Evolutionary conservation across 345 rosid species (phyloP).

Genomic region (Luvunga scandens): DNA sequence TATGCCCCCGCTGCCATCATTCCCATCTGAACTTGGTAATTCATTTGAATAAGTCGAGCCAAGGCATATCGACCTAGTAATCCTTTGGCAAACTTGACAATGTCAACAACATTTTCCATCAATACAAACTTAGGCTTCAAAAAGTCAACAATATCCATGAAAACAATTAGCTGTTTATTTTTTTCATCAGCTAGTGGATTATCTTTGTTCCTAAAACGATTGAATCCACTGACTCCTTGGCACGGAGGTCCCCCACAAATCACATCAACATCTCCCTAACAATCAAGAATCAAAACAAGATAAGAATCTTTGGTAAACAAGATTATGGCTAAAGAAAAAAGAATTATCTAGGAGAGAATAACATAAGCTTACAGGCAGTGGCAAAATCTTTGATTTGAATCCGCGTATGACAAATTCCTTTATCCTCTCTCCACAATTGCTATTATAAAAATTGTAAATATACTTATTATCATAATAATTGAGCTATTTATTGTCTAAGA

Average conservation of each 20-base stretch:
- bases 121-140: conserved; percentile 64
- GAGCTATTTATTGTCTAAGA: neutral
- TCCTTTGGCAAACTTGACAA: conserved; percentile 55
- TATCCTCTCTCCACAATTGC: conserved; percentile 42
- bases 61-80: conserved; percentile 66
- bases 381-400: conserved; percentile 42
- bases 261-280: conserved; percentile 66
- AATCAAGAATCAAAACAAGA: neutral
- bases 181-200: conserved; percentile 58
- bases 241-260: conserved; percentile 90
- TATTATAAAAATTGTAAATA: conserved; percentile 17
- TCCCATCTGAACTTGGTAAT: conserved; percentile 70
- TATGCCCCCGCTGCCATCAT: conserved; percentile 93
- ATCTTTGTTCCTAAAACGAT: conserved; percentile 50
- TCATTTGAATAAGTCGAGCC: conserved; percentile 58
- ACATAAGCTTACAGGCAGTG: conserved; percentile 52
- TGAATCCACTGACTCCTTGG: conserved; percentile 82
- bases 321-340: neutral
- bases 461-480: neutral
- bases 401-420: conserved; percentile 52
- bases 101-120: conserved; percentile 85
- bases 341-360: neutral
- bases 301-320: neutral
- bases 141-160: conserved; percentile 63
- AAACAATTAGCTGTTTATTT: conserved; percentile 59